phyloP scores from a whole-genome alignment of 352 stramenopile species.

The Phytophthora agathidicida region DNA sequence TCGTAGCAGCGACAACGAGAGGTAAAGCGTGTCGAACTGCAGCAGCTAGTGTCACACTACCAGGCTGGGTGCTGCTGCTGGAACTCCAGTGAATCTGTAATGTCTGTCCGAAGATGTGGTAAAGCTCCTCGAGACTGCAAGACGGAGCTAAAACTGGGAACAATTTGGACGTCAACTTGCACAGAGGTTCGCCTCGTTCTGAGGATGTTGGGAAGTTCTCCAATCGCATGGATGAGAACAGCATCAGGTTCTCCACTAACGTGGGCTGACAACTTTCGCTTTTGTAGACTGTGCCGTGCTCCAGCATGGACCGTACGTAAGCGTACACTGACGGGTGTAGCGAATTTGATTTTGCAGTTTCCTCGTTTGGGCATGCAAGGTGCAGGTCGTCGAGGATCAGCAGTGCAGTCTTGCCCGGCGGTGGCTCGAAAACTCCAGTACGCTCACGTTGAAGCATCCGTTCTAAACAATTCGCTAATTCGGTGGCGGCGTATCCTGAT shows the following conservation, averaged over 20 bases:
- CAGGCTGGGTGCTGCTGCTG: background rate
- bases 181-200: constrained; percentile 9
- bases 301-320: constrained; percentile 42
- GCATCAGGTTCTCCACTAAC: constrained; percentile 41
- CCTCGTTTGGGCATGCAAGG: constrained; percentile 17
- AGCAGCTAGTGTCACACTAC: constrained; percentile 7
- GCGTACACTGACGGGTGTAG: constrained; percentile 26
- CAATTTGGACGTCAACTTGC: constrained; percentile 31
- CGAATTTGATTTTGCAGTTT: background rate
- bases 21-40: constrained; percentile 30
- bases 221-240: constrained; percentile 36
- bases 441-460: constrained; percentile 65
- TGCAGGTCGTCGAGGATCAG: constrained; percentile 67
- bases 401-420: constrained; percentile 55
- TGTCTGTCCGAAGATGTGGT: constrained; percentile 39
- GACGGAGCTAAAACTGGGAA: constrained; percentile 40
- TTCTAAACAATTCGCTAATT: constrained; percentile 49
- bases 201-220: background rate
- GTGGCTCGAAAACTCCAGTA: constrained; percentile 52
- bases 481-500: constrained; percentile 16
- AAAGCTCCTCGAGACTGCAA: constrained; percentile 31
- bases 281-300: constrained; percentile 35
- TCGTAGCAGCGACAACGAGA: constrained; percentile 42
- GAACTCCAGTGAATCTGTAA: constrained; percentile 19
- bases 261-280: constrained; percentile 20